These are phyloP conservation scores for Beta lomatogona DNA, from an alignment of 179 eudicot species.

Conservation along the genomic window DNA sequence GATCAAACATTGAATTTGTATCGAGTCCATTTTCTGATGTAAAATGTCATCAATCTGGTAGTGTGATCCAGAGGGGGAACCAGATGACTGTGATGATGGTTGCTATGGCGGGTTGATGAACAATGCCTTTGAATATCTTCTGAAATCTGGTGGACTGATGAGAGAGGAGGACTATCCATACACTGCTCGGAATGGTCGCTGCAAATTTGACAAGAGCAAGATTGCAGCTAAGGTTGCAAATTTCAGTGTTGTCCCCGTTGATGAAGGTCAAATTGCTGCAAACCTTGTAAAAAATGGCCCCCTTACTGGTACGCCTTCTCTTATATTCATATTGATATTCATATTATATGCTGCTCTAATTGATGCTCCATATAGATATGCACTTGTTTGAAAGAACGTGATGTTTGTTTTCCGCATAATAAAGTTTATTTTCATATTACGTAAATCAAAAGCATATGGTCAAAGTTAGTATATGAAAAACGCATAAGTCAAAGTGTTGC, in stretches of 20 bases:
- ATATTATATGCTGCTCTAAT: neutral
- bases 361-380: neutral
- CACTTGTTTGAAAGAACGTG: neutral
- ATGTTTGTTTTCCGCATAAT: neutral
- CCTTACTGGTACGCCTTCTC: constrained; percentile 60
- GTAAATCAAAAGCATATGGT: no score
- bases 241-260: constrained; percentile 76
- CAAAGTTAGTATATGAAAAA: no score
- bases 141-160: constrained; percentile 79
- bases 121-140: constrained; percentile 75
- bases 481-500: no score
- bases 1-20: neutral
- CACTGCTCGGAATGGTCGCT: constrained; percentile 67
- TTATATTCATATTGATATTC: neutral
- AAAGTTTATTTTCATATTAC: no score
- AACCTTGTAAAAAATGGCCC: constrained; percentile 90
- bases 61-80: constrained; percentile 81
- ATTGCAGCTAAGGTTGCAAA: constrained; percentile 76
- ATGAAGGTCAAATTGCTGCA: constrained; percentile 91
- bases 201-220: constrained; percentile 82
- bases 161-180: constrained; percentile 75
- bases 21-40: neutral
- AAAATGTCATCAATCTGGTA: constrained; percentile 23
- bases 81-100: constrained; percentile 64
- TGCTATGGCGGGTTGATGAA: constrained; percentile 85